Conservation (phyloP, 2,329 filamentous ascomycete genomes). For the Fusarium sp. region DNA sequence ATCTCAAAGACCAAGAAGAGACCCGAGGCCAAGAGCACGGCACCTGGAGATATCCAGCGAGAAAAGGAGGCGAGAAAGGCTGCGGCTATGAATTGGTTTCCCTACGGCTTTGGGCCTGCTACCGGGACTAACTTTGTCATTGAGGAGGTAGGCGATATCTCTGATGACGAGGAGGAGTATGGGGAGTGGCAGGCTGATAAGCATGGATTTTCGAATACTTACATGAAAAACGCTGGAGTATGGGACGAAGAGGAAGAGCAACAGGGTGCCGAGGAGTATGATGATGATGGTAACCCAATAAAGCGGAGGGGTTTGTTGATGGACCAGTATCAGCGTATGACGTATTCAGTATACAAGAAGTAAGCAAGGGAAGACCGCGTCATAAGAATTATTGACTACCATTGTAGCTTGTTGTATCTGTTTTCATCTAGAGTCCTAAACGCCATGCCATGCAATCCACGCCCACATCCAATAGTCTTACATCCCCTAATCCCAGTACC, state of each 20-base stretch:
- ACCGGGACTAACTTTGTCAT: conserved; percentile 58
- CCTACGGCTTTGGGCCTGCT: conserved; percentile 60
- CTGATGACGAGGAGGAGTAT: conserved; percentile 59
- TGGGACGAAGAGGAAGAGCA: background rate
- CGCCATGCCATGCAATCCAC: conserved; percentile 45
- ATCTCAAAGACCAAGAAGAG: background rate
- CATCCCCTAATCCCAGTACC: conserved; percentile 84
- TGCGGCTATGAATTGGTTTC: conserved; percentile 60
- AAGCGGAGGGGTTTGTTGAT: conserved; percentile 20
- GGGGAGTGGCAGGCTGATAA: conserved; percentile 55
- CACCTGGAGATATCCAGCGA: conserved; percentile 54
- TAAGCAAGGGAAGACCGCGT: background rate
- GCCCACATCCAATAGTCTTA: conserved; percentile 12
- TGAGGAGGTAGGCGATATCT: conserved; percentile 59
- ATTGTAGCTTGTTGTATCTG: conserved; percentile 18
- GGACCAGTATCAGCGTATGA: conserved; percentile 28
- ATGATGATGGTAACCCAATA: background rate
- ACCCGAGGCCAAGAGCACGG: conserved; percentile 11
- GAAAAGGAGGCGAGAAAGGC: conserved; percentile 55
- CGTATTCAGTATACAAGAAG: background rate
- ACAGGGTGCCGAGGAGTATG: conserved; percentile 26
- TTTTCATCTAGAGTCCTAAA: conserved; percentile 34
- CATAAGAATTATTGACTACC: background rate
- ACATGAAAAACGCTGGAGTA: background rate
- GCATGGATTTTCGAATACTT: conserved; percentile 30